Evolutionary conservation across 2,329 filamentous ascomycete genomes (phyloP).

Genomic region (Cladosporium sp.): DNA sequence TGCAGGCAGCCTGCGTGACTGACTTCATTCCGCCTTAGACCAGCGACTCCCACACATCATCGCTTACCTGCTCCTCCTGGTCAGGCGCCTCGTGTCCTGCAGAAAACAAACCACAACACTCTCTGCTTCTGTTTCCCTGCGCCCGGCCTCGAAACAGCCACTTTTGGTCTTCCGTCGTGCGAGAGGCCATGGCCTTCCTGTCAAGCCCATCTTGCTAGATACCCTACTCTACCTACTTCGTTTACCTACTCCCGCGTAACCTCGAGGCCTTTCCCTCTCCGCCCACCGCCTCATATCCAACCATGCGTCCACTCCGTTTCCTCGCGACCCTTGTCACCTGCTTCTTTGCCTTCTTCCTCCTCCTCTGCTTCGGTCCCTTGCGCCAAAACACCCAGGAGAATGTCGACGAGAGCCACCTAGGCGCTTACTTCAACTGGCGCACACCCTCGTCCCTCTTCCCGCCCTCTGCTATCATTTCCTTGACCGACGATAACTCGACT

Average conservation of each 20-base stretch:
- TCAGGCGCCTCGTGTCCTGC: slow-evolving; percentile 5
- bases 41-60: not conserved
- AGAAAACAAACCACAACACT: not conserved
- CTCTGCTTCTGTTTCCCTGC: not conserved
- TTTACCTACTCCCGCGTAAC: not conserved
- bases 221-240: not conserved
- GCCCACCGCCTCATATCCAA: slow-evolving; percentile 12
- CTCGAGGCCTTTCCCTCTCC: not conserved
- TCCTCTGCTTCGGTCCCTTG: slow-evolving; percentile 36
- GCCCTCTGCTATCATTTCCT: slow-evolving; percentile 88
- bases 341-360: slow-evolving; percentile 39
- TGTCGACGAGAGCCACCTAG: slow-evolving; percentile 31
- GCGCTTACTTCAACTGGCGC: slow-evolving; percentile 46
- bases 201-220: slow-evolving; percentile 2
- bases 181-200: slow-evolving; percentile 10
- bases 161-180: not conserved
- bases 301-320: slow-evolving; percentile 38
- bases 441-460: slow-evolving; percentile 80
- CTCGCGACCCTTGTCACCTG: slow-evolving; percentile 40
- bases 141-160: not conserved
- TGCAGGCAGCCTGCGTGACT: slow-evolving; percentile 4
- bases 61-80: not conserved
- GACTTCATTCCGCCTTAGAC: slow-evolving; percentile 5
- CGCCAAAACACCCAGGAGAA: slow-evolving; percentile 17
- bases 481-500: slow-evolving; percentile 97